Evolutionary conservation across 1,284 basidiomycete genomes (phyloP).

Genomic region (Cryptococcus wingfieldii): DNA sequence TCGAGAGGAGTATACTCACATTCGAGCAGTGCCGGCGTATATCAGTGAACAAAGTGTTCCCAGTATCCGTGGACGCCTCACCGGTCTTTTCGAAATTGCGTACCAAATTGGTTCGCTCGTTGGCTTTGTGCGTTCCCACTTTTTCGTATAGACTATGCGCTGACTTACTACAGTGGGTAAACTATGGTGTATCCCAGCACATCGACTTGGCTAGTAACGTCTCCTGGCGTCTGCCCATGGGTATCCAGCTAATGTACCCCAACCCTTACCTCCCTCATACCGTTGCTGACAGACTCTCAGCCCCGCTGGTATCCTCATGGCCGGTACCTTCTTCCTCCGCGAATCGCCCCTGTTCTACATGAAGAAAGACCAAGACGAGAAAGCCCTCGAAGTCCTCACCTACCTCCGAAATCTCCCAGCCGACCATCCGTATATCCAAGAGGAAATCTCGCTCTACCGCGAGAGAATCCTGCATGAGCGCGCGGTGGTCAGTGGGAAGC

Average conservation of each 20-base stretch:
- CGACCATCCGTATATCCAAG: constrained; percentile 42
- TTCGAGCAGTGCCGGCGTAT: constrained; percentile 32
- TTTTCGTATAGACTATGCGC: constrained; percentile 18
- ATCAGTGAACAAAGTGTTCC: constrained; percentile 41
- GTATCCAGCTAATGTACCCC: constrained; percentile 52
- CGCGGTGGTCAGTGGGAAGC: constrained; percentile 13
- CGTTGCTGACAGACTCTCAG: neutral
- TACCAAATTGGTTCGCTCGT: constrained; percentile 34
- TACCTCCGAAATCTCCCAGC: constrained; percentile 49
- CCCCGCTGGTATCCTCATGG: constrained; percentile 52
- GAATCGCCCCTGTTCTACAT: constrained; percentile 55
- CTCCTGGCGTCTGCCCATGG: constrained; percentile 54
- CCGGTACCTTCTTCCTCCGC: constrained; percentile 50
- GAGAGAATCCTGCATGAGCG: constrained; percentile 29
- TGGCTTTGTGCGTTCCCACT: constrained; percentile 46
- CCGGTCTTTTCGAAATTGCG: constrained; percentile 54
- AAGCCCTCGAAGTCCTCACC: constrained; percentile 49
- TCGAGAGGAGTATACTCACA: neutral
- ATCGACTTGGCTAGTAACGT: constrained; percentile 33
- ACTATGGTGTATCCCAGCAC: constrained; percentile 51
- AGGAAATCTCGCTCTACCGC: constrained; percentile 40
- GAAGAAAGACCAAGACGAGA: constrained; percentile 46
- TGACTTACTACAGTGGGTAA: constrained; percentile 35
- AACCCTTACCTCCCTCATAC: too few species aligned
- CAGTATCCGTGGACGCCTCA: constrained; percentile 53